Evolutionary conservation across 192 early-diverging fungal genomes (phyloP), one percentile per base, ranked within the genome.

Genomic region (Coemansia umbellata): DNA sequence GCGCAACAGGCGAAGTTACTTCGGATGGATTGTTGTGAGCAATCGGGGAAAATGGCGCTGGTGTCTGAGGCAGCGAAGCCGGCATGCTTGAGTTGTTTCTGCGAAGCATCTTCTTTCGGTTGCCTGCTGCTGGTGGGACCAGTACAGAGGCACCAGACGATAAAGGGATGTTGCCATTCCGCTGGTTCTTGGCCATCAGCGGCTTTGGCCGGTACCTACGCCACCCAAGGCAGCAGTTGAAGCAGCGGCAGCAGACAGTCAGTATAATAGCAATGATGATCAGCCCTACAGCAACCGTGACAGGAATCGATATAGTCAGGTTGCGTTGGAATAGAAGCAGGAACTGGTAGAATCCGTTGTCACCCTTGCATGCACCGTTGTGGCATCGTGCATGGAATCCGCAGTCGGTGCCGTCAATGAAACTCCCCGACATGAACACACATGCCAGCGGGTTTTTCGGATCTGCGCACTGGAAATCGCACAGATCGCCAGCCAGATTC

Each of bases 381-480:
- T 56, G 55, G 44, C 78, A 80, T 21, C 66, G 65, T 11, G 78
- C 68, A 35, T 80, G 73, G 58, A 78, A 70, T 19, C 86, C 88
- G 52, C 88, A 90, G 11, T 82, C 70, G 0, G 84, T 83, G 27
- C 86, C 88, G 28, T 90, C 86, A 5, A 84, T 64, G 47, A 90
- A 88, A 51, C 65, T 80, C 13, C 81, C 80, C 0, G 80, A 83
- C 61, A 86, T 68, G 50, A 78, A 69, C 19, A 81, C 47, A 58
- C 85, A 84, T 13, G 43, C 50, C 7, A 69, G 44, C 21, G 54
- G 40, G 40, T 65, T 69, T 2, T 31, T 60, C 5, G 85, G 85
- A 49, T 78, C 72, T 33, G 76, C 70, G 61, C 88, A 90, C 31
- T 80, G 74, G 36, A 90, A 60, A 17, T 84, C 78, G 41, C 88